Conservation (phyloP, 2,329 filamentous ascomycete genomes). For the Pestalotiopsis sp. region DNA sequence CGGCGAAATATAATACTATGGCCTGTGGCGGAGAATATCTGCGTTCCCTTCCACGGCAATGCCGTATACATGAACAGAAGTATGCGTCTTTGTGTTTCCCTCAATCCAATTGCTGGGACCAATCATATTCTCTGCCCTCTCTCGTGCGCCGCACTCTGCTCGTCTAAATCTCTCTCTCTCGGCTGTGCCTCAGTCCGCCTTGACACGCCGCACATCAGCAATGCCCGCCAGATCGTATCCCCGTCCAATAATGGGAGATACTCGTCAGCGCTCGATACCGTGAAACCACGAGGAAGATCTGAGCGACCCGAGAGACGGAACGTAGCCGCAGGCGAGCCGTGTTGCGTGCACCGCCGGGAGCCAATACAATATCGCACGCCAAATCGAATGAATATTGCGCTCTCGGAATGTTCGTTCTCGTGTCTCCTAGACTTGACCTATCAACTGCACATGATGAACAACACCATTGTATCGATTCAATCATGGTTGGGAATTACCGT, state of each 20-base stretch:
- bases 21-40: not conserved
- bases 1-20: not conserved
- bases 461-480: not conserved
- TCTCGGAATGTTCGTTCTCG: not conserved
- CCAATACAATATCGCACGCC: not conserved
- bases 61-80: not conserved
- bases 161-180: slow-evolving; percentile 1
- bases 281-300: slow-evolving; percentile 6
- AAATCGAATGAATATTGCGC: not conserved
- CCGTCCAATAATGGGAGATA: not conserved
- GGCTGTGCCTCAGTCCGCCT: not conserved
- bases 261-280: not conserved
- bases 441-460: not conserved
- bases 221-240: not conserved
- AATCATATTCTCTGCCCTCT: not conserved
- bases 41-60: not conserved
- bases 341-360: not conserved
- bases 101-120: slow-evolving; percentile 1
- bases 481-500: not conserved
- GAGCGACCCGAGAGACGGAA: not conserved
- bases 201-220: not conserved
- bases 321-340: not conserved
- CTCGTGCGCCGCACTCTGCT: not conserved
- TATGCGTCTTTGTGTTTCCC: not conserved
- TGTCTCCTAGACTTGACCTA: not conserved